A percentile compares a stretch with the other conserved stretches of the same genome.
phyloP scores from a whole-genome alignment of 2,329 filamentous ascomycete species.

The Blastomyces gilchristii region DNA sequence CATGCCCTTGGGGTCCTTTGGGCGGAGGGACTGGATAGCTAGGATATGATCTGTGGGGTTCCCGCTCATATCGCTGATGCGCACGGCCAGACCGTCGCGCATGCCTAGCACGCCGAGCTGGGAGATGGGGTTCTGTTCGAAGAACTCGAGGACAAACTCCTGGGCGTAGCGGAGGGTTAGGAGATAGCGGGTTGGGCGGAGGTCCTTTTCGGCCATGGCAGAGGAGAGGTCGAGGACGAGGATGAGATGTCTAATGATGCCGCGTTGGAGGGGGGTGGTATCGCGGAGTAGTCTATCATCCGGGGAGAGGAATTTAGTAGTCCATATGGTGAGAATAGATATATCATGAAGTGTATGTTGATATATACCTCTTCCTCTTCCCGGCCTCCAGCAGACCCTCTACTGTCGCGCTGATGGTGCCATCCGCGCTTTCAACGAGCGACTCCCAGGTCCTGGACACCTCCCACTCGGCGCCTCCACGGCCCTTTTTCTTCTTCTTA shows the following conservation, averaged over 20 bases:
- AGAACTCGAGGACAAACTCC: constrained; percentile 87
- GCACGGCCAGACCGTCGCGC: constrained; percentile 78
- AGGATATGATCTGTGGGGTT: constrained; percentile 83
- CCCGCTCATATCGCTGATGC: constrained; percentile 80
- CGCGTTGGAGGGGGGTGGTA: constrained; percentile 87
- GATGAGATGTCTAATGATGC: constrained; percentile 93
- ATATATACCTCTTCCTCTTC: constrained; percentile 57
- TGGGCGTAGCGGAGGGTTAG: constrained; percentile 72
- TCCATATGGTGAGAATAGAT: neutral
- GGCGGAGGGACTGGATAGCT: constrained; percentile 56
- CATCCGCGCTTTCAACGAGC: constrained; percentile 68
- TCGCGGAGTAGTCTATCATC: constrained; percentile 66
- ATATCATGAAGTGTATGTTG: neutral
- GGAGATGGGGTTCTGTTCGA: constrained; percentile 96
- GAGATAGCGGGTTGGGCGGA: constrained; percentile 77
- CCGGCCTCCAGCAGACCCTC: constrained; percentile 68
- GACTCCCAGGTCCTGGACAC: constrained; percentile 51
- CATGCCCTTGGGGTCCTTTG: constrained; percentile 60
- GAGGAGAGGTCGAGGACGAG: constrained; percentile 85
- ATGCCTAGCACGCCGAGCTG: constrained; percentile 89
- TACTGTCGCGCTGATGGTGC: constrained; percentile 60
- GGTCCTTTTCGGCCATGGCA: constrained; percentile 90
- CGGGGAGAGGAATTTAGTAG: neutral
- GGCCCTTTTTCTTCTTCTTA: constrained; percentile 30
- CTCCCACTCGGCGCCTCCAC: constrained; percentile 36